phyloP scores from a whole-genome alignment of 495 filamentous ascomycete species.

The Staphylotrichum longicolle region DNA sequence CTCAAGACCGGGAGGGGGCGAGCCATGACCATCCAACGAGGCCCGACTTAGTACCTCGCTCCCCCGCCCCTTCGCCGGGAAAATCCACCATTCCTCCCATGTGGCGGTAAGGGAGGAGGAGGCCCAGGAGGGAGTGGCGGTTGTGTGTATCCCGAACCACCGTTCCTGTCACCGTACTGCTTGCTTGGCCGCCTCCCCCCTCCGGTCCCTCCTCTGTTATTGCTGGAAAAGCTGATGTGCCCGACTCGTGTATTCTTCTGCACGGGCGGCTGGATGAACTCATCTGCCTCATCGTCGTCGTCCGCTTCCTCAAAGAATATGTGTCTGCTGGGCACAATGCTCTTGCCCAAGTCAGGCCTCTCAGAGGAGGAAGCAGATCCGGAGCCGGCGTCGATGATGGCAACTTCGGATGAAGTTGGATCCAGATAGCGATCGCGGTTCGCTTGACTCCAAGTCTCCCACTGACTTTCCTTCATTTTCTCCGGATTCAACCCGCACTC shows the following conservation, averaged over 20 bases:
- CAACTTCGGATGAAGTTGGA: constrained; percentile 28
- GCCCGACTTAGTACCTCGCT: constrained; percentile 1
- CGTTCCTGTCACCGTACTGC: constrained; percentile 13
- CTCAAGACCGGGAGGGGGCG: background rate
- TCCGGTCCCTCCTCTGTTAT: constrained; percentile 3
- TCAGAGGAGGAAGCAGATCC: background rate
- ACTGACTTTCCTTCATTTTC: constrained; percentile 14
- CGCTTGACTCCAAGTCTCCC: constrained; percentile 38
- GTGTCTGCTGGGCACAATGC: constrained; percentile 39
- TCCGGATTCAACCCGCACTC: constrained; percentile 34
- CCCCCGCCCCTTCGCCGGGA: constrained; percentile 14
- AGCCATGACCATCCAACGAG: background rate
- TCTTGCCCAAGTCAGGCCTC: constrained; percentile 39
- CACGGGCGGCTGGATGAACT: constrained; percentile 40
- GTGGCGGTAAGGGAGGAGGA: constrained; percentile 16
- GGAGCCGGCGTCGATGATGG: constrained; percentile 27
- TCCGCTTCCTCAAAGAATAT: constrained; percentile 41
- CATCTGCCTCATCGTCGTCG: constrained; percentile 45
- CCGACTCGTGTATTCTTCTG: constrained; percentile 24
- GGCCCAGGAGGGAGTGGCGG: constrained; percentile 29
- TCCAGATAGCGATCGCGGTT: constrained; percentile 41
- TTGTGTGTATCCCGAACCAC: constrained; percentile 4
- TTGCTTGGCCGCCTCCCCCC: constrained; percentile 2
- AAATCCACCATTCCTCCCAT: background rate
- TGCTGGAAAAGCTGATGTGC: constrained; percentile 36